A percentile compares a stretch with the other conserved stretches of the same genome.
Conservation (phyloP, 2,329 filamentous ascomycete genomes). For the Fusarium foetens region DNA sequence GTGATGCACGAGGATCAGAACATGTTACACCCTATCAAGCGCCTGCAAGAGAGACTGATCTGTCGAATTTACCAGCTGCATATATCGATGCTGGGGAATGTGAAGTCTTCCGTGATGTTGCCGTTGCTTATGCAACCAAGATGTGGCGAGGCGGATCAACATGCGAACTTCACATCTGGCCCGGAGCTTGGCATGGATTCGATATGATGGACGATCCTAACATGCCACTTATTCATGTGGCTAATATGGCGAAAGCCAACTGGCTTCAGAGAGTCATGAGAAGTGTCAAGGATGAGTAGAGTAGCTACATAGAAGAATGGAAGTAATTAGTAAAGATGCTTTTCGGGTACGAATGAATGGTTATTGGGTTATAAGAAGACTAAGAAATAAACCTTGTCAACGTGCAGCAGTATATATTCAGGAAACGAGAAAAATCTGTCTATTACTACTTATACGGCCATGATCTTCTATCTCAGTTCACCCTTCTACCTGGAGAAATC, state of each 20-base stretch:
- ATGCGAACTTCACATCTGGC: slow-evolving; percentile 8
- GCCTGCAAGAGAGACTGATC: not conserved
- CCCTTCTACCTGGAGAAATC: not conserved
- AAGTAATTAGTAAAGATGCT: too few relatives aligned
- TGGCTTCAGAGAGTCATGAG: slow-evolving; percentile 1
- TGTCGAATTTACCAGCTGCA: not conserved
- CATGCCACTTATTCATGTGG: not conserved
- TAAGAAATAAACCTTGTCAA: too few relatives aligned
- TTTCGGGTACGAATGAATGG: too few relatives aligned
- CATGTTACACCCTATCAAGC: not conserved
- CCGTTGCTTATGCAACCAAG: not conserved
- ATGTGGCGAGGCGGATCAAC: slow-evolving; percentile 9
- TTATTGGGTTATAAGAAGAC: too few relatives aligned
- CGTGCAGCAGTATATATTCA: not conserved
- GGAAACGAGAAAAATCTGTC: not conserved
- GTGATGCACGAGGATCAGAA: not conserved
- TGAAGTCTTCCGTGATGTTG: slow-evolving; percentile 5
- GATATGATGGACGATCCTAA: slow-evolving; percentile 9
- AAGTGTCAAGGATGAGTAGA: not conserved
- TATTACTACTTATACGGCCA: not conserved
- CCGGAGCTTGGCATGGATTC: slow-evolving; percentile 3
- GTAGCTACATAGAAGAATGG: too few relatives aligned
- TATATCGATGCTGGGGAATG: slow-evolving; percentile 10
- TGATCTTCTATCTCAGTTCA: too few relatives aligned
- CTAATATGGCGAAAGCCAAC: not conserved